Conservation (phyloP, 768 basidiomycete genomes). For the Rhodotorula babjevae region DNA sequence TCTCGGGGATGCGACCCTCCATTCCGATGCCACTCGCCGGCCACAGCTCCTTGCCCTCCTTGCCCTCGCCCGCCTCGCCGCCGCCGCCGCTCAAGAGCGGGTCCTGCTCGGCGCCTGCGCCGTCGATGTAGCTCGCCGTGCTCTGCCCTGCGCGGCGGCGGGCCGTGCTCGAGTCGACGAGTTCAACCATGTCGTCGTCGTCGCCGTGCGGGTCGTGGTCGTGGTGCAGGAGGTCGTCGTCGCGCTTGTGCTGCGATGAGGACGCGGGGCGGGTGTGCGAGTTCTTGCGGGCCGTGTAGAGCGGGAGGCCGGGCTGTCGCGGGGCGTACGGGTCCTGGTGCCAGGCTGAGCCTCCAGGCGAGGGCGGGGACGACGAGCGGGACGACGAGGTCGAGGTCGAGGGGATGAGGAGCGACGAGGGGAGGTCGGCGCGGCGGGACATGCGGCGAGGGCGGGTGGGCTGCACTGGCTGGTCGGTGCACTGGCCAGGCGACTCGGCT, state of each 20-base stretch:
- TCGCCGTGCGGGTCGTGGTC: background rate
- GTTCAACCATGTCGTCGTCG: conserved; percentile 8
- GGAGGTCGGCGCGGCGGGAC: no score
- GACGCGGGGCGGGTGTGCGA: no score
- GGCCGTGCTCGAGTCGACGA: conserved; percentile 33
- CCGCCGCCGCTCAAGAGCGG: background rate
- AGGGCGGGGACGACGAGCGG: conserved; percentile 5
- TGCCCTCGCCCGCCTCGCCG: background rate
- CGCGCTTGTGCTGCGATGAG: background rate
- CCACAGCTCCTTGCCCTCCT: conserved; percentile 11
- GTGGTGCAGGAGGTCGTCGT: background rate
- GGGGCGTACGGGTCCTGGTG: conserved; percentile 27
- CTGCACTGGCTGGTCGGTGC: no score
- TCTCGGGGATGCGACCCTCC: conserved; percentile 31
- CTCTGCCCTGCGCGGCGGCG: background rate
- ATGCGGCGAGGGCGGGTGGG: no score
- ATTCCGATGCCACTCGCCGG: conserved; percentile 36
- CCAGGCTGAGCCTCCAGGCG: background rate
- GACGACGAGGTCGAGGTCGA: background rate
- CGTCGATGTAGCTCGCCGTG: background rate
- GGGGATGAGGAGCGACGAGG: background rate
- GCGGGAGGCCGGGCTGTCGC: conserved; percentile 28
- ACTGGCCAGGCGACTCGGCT: no score
- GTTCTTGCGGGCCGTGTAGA: conserved; percentile 15
- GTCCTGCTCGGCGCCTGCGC: background rate